Percentiles rank a stretch among this genome's conserved stretches.
phyloP scores from a whole-genome alignment of 1,139 yeast species.

The Komagataea norvegica region DNA sequence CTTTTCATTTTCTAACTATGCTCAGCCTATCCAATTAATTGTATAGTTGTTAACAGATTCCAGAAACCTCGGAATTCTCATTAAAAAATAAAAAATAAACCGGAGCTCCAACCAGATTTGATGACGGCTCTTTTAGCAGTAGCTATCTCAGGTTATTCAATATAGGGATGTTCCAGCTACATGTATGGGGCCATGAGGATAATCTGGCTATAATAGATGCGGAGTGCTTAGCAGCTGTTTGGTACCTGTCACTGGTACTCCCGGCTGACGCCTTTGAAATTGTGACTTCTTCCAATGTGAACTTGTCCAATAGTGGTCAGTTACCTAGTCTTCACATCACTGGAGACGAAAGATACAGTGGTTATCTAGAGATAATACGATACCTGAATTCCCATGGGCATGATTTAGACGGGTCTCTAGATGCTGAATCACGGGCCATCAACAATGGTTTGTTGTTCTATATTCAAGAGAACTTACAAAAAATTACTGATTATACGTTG shows the following conservation, averaged over 20 bases:
- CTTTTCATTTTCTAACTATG: no score
- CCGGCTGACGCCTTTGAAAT: slow-evolving; percentile 32
- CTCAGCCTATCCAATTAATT: no score
- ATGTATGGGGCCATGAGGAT: slow-evolving; percentile 23
- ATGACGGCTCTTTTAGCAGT: no score
- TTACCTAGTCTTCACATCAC: slow-evolving; percentile 48
- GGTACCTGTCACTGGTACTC: slow-evolving; percentile 30
- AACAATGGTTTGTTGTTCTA: slow-evolving; percentile 36
- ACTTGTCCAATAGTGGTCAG: slow-evolving; percentile 44
- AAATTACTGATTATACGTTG: slow-evolving; percentile 55
- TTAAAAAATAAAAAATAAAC: no score
- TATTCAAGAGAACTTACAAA: slow-evolving; percentile 38
- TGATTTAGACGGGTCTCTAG: slow-evolving; percentile 9
- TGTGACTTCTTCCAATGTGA: slow-evolving; percentile 56
- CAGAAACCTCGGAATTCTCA: no score
- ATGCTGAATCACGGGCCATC: slow-evolving; percentile 25
- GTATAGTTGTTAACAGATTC: no score
- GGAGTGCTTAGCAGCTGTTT: slow-evolving; percentile 39
- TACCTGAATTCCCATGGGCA: slow-evolving; percentile 28
- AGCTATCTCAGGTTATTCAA: no score
- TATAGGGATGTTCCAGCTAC: slow-evolving; percentile 16
- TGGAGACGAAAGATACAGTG: slow-evolving; percentile 35
- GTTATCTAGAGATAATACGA: slow-evolving; percentile 45
- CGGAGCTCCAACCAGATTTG: no score
- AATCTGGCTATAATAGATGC: slow-evolving; percentile 36